Evolutionary conservation across 1,139 yeast species (phyloP).

Genomic region (Yamadazyma triangularis): DNA sequence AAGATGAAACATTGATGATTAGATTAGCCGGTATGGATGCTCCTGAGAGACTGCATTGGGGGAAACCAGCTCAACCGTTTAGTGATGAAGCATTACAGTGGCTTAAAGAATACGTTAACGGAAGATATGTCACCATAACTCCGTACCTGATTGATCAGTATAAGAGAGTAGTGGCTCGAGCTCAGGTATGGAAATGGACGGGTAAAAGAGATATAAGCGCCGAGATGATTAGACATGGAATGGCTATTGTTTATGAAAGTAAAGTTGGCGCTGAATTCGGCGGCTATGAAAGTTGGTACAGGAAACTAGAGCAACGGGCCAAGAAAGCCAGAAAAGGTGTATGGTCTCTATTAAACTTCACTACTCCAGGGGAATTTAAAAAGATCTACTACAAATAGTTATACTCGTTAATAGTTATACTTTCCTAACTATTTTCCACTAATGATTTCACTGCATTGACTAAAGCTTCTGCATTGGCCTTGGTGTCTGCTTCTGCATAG

Average conservation of each 20-base stretch:
- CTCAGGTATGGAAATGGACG: slow-evolving; percentile 66
- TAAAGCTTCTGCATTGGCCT: slow-evolving; percentile 29
- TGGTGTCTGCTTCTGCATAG: slow-evolving; percentile 78
- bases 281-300: slow-evolving; percentile 59
- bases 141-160: slow-evolving; percentile 87
- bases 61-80: slow-evolving; percentile 87
- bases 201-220: slow-evolving; percentile 79
- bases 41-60: slow-evolving; percentile 93
- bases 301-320: slow-evolving; percentile 57
- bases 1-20: slow-evolving; percentile 59
- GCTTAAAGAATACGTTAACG: slow-evolving; percentile 62
- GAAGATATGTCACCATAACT: slow-evolving; percentile 63
- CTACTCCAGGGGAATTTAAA: slow-evolving; percentile 86
- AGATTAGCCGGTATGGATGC: slow-evolving; percentile 97
- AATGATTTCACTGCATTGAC: slow-evolving; percentile 30
- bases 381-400: slow-evolving; percentile 23
- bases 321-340: slow-evolving; percentile 57
- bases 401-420: too few relatives aligned
- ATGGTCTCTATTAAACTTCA: slow-evolving; percentile 53
- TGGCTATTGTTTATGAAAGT: slow-evolving; percentile 86
- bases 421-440: slow-evolving; percentile 14
- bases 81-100: slow-evolving; percentile 81
- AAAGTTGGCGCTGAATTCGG: slow-evolving; percentile 83
- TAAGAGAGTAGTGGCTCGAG: slow-evolving; percentile 81
- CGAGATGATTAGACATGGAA: slow-evolving; percentile 79